Evolutionary conservation across 441 rosid genomes (phyloP).

Genomic region (Arabidopsis hybrid): DNA sequence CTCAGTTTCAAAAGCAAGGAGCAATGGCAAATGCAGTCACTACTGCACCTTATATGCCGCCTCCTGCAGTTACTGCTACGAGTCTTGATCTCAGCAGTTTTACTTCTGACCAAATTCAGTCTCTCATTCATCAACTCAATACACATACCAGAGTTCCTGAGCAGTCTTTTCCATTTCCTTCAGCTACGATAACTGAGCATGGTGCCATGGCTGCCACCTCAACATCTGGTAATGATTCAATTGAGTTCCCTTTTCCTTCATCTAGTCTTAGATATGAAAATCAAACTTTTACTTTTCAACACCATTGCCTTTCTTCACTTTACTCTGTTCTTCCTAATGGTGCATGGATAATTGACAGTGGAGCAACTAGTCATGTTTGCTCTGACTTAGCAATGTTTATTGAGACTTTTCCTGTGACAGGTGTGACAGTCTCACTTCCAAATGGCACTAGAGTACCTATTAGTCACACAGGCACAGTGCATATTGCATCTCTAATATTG

Average conservation of each 20-base stretch:
- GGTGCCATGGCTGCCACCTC: not conserved
- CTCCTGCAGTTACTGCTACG: not conserved
- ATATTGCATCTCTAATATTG: accelerated
- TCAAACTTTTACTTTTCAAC: not conserved
- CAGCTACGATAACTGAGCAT: not conserved
- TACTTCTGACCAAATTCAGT: not conserved
- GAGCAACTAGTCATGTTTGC: not conserved
- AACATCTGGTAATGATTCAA: not conserved
- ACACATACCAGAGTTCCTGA: not conserved
- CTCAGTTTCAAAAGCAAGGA: too few relatives aligned
- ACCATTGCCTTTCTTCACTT: not conserved
- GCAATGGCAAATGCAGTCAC: not conserved
- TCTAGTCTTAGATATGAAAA: not conserved
- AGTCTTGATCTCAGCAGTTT: not conserved
- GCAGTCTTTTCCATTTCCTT: not conserved
- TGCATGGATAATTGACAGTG: not conserved
- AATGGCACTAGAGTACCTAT: not conserved
- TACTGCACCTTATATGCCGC: not conserved
- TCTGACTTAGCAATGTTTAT: too few relatives aligned
- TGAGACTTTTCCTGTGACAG: not conserved
- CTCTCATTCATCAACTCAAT: not conserved
- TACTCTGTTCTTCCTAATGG: not conserved
- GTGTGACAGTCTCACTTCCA: not conserved
- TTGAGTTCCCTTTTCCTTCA: not conserved
- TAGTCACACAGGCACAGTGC: not conserved